Percentiles rank a stretch among this genome's conserved stretches.
Conservation (phyloP, 2,329 filamentous ascomycete genomes). For the Colletotrichum lini region DNA sequence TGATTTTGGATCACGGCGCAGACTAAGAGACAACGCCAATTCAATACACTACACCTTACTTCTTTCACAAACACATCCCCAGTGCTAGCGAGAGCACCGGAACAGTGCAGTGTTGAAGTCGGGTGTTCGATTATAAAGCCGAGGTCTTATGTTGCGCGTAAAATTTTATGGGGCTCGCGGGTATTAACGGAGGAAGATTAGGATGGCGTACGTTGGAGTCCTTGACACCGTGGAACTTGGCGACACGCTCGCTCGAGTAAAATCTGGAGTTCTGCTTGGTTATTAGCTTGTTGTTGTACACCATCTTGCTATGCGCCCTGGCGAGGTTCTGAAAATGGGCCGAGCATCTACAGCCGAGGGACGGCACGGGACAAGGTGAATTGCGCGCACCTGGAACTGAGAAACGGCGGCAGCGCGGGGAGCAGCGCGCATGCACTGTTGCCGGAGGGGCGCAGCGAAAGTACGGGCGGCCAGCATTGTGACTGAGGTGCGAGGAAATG, state of each 20-base stretch:
- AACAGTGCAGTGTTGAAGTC: not conserved
- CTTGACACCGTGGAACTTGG: constrained; percentile 94
- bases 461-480: constrained; percentile 88
- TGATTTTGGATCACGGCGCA: constrained; percentile 53
- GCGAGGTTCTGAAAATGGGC: constrained; percentile 22
- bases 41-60: constrained; percentile 27
- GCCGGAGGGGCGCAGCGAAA: constrained; percentile 80
- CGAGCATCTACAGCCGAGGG: constrained; percentile 47
- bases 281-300: constrained; percentile 28
- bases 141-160: constrained; percentile 29
- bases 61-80: not conserved
- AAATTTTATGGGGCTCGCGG: constrained; percentile 35
- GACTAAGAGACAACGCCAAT: constrained; percentile 26
- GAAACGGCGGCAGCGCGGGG: constrained; percentile 67
- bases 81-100: not conserved
- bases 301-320: constrained; percentile 17
- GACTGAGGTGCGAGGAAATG: constrained; percentile 49
- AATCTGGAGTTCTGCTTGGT: constrained; percentile 65
- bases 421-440: constrained; percentile 82
- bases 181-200: constrained; percentile 20
- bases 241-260: constrained; percentile 83
- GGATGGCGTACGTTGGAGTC: constrained; percentile 80
- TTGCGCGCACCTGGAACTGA: constrained; percentile 70
- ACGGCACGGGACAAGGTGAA: constrained; percentile 38
- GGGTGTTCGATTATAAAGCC: constrained; percentile 15